Evolutionary conservation across 768 basidiomycete genomes (phyloP), one percentile per base, ranked within the genome.

Genomic region (Trametes coccinea): DNA sequence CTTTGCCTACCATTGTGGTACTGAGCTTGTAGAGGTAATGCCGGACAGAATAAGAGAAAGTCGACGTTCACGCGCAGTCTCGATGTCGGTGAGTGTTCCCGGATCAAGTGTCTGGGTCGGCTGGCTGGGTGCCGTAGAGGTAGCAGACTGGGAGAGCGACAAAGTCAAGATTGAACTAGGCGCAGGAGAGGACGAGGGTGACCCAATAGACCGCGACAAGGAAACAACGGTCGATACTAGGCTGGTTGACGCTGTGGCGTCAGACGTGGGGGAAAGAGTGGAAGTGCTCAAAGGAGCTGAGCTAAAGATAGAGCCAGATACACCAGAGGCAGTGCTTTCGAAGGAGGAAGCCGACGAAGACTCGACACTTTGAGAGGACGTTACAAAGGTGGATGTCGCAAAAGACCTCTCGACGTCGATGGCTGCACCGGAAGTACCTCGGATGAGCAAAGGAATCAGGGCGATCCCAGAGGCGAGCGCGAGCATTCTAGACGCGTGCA

Each of bases 11-110:
- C 57, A 62, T 46, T 54, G 45, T 3, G 54, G 14, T 2, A 59
- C 50, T 1, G 57, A 51, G 27, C 16, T 37, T 11, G 53, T 51
- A 5, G 43, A 45, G 41, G 11, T 22, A 16, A 56, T 56, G 16
- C 78, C 70, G 0, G 72, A 70, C 44, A 83, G 67, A 39, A 83
- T 80, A 22, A 76, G 72, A 27, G 73, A 72, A 3, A 80, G 67
- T n/a, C 82, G 75, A 61, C 80, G 75, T 34, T 74, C 58, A 40
- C 66, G 74, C 29, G 79, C 70, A 16, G 65, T 74, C 13, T 68
- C 70, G 41, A 81, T 73, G 34, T 78, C 77, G 49, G 67, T 59
- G 10, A 67, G 61, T 0, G 68, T 71, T 31, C 64, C 29, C 22
- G 71, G 58, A 43, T 63, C 66, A 6, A 68, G 45, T 17, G 63